Evolutionary conservation across 1,284 basidiomycete genomes (phyloP).

Genomic region (Leccinum brunneo-olivaceum): DNA sequence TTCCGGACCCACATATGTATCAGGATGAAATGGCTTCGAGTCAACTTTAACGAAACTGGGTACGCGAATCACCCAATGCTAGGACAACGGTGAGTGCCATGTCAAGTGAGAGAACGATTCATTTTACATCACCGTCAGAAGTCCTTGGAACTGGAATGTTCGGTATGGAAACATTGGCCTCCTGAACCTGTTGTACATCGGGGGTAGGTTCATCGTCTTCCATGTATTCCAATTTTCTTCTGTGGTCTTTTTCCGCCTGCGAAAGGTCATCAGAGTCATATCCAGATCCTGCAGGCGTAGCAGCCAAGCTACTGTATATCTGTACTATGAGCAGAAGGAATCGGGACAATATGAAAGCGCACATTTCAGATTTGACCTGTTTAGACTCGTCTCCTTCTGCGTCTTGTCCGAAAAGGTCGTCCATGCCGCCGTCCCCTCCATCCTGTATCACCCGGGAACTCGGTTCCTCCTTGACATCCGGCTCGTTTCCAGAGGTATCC

Average conservation of each 20-base stretch:
- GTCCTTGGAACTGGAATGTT: slow-evolving; percentile 71
- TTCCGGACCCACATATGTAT: slow-evolving; percentile 75
- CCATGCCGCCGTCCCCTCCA: slow-evolving; percentile 44
- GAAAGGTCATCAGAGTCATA: slow-evolving; percentile 62
- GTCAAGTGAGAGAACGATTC: background rate
- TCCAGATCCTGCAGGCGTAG: slow-evolving; percentile 44
- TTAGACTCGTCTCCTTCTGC: slow-evolving; percentile 50
- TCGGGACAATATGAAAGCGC: slow-evolving; percentile 4
- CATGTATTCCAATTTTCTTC: slow-evolving; percentile 72
- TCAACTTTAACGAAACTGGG: slow-evolving; percentile 82
- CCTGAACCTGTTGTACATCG: slow-evolving; percentile 50
- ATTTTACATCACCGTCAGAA: slow-evolving; percentile 63
- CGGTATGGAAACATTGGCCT: slow-evolving; percentile 69
- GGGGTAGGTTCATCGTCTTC: slow-evolving; percentile 67
- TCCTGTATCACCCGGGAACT: slow-evolving; percentile 17
- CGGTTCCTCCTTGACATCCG: slow-evolving; percentile 24
- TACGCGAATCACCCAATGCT: slow-evolving; percentile 80
- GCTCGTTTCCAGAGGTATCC: slow-evolving; percentile 24
- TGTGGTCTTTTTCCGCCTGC: slow-evolving; percentile 58
- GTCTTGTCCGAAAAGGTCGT: slow-evolving; percentile 75
- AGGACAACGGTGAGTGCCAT: slow-evolving; percentile 9
- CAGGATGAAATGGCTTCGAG: slow-evolving; percentile 74
- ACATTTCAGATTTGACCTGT: slow-evolving; percentile 30
- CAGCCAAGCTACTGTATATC: slow-evolving; percentile 19
- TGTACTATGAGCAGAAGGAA: slow-evolving; percentile 13